phyloP scores from a whole-genome alignment of 2,329 filamentous ascomycete genomes.

The Trichoderma simmonsii region DNA sequence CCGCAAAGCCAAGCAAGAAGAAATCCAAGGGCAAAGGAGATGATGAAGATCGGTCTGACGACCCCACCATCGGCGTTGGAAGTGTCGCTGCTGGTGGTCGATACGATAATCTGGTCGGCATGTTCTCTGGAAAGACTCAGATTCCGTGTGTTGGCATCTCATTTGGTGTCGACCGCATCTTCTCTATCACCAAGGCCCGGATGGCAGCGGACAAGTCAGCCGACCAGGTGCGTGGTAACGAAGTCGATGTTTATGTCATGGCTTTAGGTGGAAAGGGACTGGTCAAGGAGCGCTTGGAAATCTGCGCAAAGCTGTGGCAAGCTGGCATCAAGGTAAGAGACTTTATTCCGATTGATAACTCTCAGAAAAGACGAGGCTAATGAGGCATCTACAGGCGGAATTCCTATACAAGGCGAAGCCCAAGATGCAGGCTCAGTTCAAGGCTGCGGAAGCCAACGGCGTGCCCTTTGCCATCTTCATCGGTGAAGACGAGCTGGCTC shows the following conservation, averaged over 20 bases:
- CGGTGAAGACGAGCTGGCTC: constrained; percentile 82
- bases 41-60: constrained; percentile 66
- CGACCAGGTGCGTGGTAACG: constrained; percentile 61
- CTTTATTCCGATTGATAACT: background rate
- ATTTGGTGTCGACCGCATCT: constrained; percentile 93
- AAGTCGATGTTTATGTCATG: constrained; percentile 93
- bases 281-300: constrained; percentile 77
- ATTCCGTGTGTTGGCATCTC: constrained; percentile 69
- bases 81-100: constrained; percentile 86
- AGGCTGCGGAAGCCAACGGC: constrained; percentile 74
- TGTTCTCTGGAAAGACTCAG: constrained; percentile 82
- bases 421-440: constrained; percentile 85
- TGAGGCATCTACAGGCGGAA: constrained; percentile 58
- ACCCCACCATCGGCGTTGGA: constrained; percentile 79
- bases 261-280: constrained; percentile 86
- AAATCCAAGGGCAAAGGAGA: constrained; percentile 53
- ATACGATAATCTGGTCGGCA: constrained; percentile 90
- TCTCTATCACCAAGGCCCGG: constrained; percentile 81
- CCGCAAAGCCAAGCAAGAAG: constrained; percentile 36
- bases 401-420: constrained; percentile 89
- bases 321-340: constrained; percentile 73
- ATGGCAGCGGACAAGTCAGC: constrained; percentile 62
- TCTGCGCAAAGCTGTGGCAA: constrained; percentile 76
- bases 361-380: constrained; percentile 18
- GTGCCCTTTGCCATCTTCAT: constrained; percentile 86